Conservation (phyloP, 1,284 basidiomycete species). For the Termitomyces sp. region DNA sequence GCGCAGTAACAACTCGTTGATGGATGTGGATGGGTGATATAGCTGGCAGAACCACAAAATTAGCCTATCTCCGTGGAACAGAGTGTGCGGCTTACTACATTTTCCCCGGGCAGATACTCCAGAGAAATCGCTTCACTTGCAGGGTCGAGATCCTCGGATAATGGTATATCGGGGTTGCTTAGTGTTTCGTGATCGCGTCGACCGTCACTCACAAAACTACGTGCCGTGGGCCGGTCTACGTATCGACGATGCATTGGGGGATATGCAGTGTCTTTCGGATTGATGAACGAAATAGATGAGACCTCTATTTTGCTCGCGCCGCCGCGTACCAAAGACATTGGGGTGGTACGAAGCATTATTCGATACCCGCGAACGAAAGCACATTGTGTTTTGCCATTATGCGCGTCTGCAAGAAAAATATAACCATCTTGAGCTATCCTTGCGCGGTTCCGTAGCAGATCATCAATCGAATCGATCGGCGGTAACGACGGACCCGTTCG, state of each 20-base stretch:
- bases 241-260: background rate
- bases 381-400: constrained; percentile 15
- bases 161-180: background rate
- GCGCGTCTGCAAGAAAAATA: constrained; percentile 10
- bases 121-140: background rate
- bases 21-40: constrained; percentile 17
- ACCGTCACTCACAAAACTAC: background rate
- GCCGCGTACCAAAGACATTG: constrained; percentile 6
- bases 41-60: constrained; percentile 2
- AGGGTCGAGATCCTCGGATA: background rate
- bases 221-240: background rate
- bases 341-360: constrained; percentile 14
- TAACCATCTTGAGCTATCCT: constrained; percentile 5
- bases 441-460: background rate
- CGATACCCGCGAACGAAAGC: constrained; percentile 20
- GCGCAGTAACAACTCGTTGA: constrained; percentile 17
- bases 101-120: constrained; percentile 1
- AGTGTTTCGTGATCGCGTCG: background rate
- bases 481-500: constrained; percentile 1
- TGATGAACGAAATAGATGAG: constrained; percentile 4
- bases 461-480: background rate
- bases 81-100: background rate
- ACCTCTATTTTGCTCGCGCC: constrained; percentile 7
- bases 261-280: constrained; percentile 10
- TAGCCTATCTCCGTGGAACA: background rate